Percentiles rank a stretch among this genome's conserved stretches.
Conservation (phyloP, 305 asterid species). For the Plantago coronopus region DNA sequence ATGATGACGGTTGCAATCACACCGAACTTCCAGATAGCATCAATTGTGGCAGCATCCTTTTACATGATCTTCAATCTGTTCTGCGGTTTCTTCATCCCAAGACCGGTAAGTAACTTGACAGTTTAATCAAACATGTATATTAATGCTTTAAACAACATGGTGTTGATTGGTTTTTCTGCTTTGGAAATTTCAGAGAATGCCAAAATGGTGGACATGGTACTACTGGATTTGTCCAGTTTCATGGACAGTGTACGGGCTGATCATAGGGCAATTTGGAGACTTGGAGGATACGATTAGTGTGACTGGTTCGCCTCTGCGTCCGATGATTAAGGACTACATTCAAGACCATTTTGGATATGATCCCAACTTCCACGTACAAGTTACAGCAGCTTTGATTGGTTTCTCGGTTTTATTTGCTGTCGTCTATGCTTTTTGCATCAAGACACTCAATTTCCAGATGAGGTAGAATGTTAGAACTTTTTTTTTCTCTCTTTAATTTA, state of each 20-base stretch:
- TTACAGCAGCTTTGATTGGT: conserved; percentile 66
- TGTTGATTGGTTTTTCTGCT: conserved; percentile 1
- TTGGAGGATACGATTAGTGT: conserved; percentile 35
- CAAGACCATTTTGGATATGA: conserved; percentile 62
- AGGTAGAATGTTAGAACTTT: conserved; percentile 38
- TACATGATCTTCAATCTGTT: conserved; percentile 15
- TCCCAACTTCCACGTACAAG: conserved; percentile 65
- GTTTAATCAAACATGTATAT: not conserved
- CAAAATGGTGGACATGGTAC: conserved; percentile 83
- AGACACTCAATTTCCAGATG: conserved; percentile 70
- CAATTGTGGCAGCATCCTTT: conserved; percentile 20
- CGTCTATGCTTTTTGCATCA: conserved; percentile 73
- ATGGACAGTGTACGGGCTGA: conserved; percentile 87
- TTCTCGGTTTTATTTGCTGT: conserved; percentile 72
- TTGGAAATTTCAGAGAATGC: conserved; percentile 44
- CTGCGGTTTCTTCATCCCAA: conserved; percentile 15
- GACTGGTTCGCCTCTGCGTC: conserved; percentile 39
- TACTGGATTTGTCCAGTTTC: conserved; percentile 92
- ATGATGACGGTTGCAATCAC: conserved; percentile 24
- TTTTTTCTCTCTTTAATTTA: too few species aligned
- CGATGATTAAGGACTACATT: conserved; percentile 50
- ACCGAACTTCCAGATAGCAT: conserved; percentile 16
- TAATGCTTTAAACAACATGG: not conserved
- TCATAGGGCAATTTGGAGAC: conserved; percentile 81
- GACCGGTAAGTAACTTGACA: conserved; percentile 7